These are phyloP conservation scores for Lotus japonicus DNA, from an alignment of 306 rosid genomes.

Conservation along the genomic window DNA sequence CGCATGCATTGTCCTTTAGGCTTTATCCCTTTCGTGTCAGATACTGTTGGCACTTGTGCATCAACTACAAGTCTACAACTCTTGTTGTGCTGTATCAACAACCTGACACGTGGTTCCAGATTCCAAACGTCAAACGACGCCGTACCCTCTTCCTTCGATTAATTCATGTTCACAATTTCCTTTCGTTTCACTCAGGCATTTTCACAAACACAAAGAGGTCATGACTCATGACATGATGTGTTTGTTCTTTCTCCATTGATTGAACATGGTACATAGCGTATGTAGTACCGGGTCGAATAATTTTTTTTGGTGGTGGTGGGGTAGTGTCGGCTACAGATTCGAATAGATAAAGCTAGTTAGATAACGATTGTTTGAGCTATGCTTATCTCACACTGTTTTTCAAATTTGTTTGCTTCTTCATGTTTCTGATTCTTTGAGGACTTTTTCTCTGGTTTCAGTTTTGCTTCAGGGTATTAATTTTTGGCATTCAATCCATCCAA, in stretches of 20 bases:
- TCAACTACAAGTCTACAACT: background rate
- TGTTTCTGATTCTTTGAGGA: background rate
- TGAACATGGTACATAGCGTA: conserved; percentile 2
- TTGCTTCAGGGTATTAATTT: background rate
- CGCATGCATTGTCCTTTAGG: too few relatives aligned
- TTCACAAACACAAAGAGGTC: too few relatives aligned
- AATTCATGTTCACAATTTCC: too few relatives aligned
- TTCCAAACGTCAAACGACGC: background rate
- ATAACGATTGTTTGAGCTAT: conserved; percentile 8
- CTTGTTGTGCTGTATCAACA: background rate
- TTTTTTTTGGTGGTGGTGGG: conserved; percentile 6
- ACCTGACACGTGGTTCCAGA: conserved; percentile 13
- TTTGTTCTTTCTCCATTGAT: too few relatives aligned
- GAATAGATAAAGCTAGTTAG: background rate
- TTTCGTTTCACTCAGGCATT: too few relatives aligned
- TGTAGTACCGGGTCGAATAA: background rate
- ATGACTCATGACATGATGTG: too few relatives aligned
- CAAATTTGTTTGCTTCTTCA: background rate
- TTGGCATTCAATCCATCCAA: conserved; percentile 8
- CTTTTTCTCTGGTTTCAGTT: conserved; percentile 3
- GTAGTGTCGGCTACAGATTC: conserved; percentile 23
- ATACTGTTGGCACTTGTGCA: background rate
- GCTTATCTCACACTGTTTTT: background rate
- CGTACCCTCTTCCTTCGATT: background rate
- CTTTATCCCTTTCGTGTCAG: conserved; percentile 28